Evolutionary conservation across 345 rosid genomes (phyloP).

Genomic region (Ceriops zippeliana): DNA sequence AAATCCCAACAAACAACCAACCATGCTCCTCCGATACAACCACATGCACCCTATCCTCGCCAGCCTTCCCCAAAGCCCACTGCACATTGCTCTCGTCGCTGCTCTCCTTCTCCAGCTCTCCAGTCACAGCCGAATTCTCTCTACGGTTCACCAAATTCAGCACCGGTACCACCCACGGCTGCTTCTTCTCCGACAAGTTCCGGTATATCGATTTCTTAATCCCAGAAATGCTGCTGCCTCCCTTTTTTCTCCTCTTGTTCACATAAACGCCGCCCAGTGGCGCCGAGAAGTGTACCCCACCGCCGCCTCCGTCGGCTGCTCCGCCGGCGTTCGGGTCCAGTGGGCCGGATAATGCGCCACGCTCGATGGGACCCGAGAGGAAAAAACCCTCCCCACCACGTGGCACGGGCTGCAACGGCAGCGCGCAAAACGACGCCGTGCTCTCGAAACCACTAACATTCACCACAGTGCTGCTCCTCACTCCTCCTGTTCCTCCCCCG

Average conservation of each 20-base stretch:
- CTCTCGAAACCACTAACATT: constrained; percentile 78
- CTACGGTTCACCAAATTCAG: constrained; percentile 61
- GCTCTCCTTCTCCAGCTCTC: constrained; percentile 23
- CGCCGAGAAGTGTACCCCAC: constrained; percentile 74
- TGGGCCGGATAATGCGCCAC: constrained; percentile 82
- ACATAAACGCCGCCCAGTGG: constrained; percentile 69
- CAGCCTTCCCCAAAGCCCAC: constrained; percentile 98
- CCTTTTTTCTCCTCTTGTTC: constrained; percentile 58
- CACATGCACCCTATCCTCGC: constrained; percentile 95
- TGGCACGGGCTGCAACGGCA: constrained; percentile 83
- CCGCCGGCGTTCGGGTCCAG: constrained; percentile 50
- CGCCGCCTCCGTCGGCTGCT: constrained; percentile 32
- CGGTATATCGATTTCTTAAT: constrained; percentile 52
- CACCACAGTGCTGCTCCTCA: constrained; percentile 39
- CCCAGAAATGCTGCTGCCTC: constrained; percentile 44
- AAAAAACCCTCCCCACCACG: constrained; percentile 70
- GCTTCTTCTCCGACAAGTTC: constrained; percentile 60
- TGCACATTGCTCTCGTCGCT: constrained; percentile 57
- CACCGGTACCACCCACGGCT: constrained; percentile 97
- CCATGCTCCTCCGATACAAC: constrained; percentile 98
- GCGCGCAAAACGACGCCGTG: constrained; percentile 76
- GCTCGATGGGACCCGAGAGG: constrained; percentile 89
- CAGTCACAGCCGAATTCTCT: constrained; percentile 36
- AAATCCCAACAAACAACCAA: constrained; percentile 93
- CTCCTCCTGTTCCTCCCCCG: constrained; percentile 21